Evolutionary conservation across 352 stramenopile genomes (phyloP), one percentile per base, ranked within the genome.

Genomic region (Pythium utonaiense): DNA sequence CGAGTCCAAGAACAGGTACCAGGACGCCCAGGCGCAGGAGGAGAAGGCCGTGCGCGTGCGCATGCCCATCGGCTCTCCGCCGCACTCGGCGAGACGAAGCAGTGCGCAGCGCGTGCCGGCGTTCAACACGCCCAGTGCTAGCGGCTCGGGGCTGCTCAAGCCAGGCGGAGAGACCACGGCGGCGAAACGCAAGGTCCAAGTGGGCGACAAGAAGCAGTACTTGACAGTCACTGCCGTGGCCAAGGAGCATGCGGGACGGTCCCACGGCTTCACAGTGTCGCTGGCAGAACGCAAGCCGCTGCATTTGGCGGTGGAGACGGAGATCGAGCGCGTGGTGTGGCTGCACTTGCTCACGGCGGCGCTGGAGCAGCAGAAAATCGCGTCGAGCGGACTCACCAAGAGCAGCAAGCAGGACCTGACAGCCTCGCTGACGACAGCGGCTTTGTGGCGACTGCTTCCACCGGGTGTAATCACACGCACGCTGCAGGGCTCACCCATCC

Each of bases 291-390:
- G 86, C 63, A 86, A 83, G 60, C 57, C 62, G 28, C 55, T 92
- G 55, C 82, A 92, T 60, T 47, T 92, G 3, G 70, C 72, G 8
- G 71, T 77, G 33, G 75, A 89, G 53, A 87, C 69, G n/a, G 82
- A 89, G 57, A 70, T 92, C 51, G 82, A 90, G 64, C 71, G 78
- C 47, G 80, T 90, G 25, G 57, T 92, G 62, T 90, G 82, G 82
- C 64, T 90, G 16, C 82, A 92, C 56, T 62, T 92, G 27, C 55
- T 92, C n/a, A 65, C 66, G 22, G 82, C 80, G 16, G 80, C 74
- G 27, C 64, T 92, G 17, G 75, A 88, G 10, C 81, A 91, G 51
- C 69, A 83, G 21, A 54, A 74, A 66, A 71, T 6, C 24, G 85
- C 27, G 69, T 67, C 13, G 77, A 80, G 42, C 66, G 67, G 4